Evolutionary conservation across 1,284 basidiomycete genomes (phyloP).

Genomic region (Ganoderma sp.): DNA sequence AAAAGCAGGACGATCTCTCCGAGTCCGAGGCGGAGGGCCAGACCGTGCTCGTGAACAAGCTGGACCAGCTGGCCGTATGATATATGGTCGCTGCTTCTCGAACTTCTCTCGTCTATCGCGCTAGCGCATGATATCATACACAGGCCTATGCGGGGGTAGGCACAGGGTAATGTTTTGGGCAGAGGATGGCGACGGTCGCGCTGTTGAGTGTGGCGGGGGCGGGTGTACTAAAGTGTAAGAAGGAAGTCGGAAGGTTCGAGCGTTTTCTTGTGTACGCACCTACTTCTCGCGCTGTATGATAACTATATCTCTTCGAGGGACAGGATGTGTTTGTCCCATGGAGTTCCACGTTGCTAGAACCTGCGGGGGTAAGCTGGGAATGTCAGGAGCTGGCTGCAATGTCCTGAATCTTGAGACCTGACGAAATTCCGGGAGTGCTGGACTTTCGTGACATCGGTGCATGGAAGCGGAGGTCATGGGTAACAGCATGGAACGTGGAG

Average conservation of each 20-base stretch:
- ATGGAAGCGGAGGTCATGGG: neutral
- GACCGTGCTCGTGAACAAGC: slow-evolving; percentile 30
- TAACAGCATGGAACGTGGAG: neutral
- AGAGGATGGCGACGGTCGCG: neutral
- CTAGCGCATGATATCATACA: slow-evolving; percentile 3
- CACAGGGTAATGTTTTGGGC: neutral
- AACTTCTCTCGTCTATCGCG: too few species aligned
- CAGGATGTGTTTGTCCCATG: neutral
- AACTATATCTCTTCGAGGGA: neutral
- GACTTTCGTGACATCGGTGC: too few species aligned
- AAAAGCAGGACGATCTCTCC: slow-evolving; percentile 41
- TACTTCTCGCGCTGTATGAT: slow-evolving; percentile 2
- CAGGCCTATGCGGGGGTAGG: neutral
- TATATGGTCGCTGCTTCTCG: neutral
- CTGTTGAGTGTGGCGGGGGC: too few species aligned
- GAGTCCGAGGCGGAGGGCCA: slow-evolving; percentile 30
- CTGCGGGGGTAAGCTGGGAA: too few species aligned
- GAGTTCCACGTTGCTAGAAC: too few species aligned
- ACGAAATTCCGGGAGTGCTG: too few species aligned
- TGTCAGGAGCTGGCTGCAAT: too few species aligned
- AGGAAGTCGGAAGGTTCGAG: neutral
- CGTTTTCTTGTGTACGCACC: neutral
- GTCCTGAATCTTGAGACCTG: too few species aligned
- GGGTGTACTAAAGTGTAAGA: neutral
- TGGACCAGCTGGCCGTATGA: slow-evolving; percentile 32